phyloP scores from a whole-genome alignment of 768 basidiomycete species.

The Mycena latifolia region DNA sequence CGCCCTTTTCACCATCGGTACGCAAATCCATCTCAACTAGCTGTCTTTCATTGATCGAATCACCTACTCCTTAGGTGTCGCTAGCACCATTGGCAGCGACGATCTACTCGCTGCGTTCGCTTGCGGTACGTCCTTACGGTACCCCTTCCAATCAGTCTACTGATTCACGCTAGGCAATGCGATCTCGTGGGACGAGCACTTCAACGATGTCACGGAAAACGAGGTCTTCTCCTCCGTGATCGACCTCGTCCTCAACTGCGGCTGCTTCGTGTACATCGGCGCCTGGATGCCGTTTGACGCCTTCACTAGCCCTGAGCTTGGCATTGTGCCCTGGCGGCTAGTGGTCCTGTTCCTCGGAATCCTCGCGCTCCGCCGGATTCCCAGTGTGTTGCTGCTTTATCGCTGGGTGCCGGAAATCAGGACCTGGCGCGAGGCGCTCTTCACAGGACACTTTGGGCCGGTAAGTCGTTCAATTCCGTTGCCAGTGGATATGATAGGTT shows the following conservation, averaged over 20 bases:
- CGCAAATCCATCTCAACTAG: neutral
- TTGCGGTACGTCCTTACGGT: slow-evolving; percentile 60
- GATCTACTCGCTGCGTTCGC: slow-evolving; percentile 93
- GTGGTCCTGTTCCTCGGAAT: slow-evolving; percentile 75
- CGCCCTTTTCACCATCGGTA: slow-evolving; percentile 80
- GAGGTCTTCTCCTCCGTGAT: slow-evolving; percentile 92
- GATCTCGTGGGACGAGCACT: slow-evolving; percentile 92
- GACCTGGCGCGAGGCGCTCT: slow-evolving; percentile 88
- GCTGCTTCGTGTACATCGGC: slow-evolving; percentile 87
- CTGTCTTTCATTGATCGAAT: neutral
- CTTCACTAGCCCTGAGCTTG: slow-evolving; percentile 68
- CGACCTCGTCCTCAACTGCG: slow-evolving; percentile 87
- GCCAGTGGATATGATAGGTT: too few relatives aligned
- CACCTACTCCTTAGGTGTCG: slow-evolving; percentile 57
- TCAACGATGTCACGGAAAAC: slow-evolving; percentile 75
- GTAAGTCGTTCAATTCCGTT: slow-evolving; percentile 48
- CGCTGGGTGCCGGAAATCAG: slow-evolving; percentile 89
- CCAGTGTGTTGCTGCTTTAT: slow-evolving; percentile 81
- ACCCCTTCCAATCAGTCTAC: too few relatives aligned
- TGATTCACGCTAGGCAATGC: slow-evolving; percentile 70
- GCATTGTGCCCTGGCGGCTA: slow-evolving; percentile 79
- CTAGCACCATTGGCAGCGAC: slow-evolving; percentile 85
- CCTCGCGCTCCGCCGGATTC: slow-evolving; percentile 83
- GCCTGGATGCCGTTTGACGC: slow-evolving; percentile 84
- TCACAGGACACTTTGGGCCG: slow-evolving; percentile 90